These are phyloP conservation scores for Rhytidiadelphus loreus DNA, from an alignment of 225 moss, liverwort and hornwort genomes.

Conservation along the genomic window DNA sequence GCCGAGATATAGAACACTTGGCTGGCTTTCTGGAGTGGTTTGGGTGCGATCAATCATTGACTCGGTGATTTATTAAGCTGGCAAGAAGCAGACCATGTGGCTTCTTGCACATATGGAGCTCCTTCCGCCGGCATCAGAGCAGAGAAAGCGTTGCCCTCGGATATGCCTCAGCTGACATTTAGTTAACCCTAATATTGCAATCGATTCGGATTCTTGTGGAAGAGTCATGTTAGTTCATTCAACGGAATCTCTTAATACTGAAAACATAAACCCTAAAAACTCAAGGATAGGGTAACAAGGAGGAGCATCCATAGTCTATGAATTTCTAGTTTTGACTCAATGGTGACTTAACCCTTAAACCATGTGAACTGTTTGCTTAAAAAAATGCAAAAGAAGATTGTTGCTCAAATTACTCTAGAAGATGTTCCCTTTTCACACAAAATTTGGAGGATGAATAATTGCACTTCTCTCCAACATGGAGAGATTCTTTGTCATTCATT, in stretches of 20 bases:
- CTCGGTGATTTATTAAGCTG: not conserved
- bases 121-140: not conserved
- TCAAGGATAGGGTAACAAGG: not conserved
- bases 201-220: not conserved
- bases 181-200: not conserved
- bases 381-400: no score
- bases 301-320: not conserved
- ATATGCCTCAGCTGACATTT: not conserved
- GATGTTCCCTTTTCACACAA: no score
- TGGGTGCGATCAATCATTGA: not conserved
- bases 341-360: no score
- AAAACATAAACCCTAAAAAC: not conserved
- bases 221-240: not conserved
- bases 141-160: not conserved
- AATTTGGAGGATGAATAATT: no score
- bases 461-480: no score
- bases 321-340: not conserved
- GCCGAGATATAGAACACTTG: not conserved
- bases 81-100: not conserved
- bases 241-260: not conserved
- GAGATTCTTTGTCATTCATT: no score
- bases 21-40: not conserved
- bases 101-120: not conserved
- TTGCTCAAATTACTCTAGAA: no score
- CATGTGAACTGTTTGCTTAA: no score